These are phyloP conservation scores for Teratosphaeria nubilosa DNA, from an alignment of 2,329 filamentous ascomycete species.

Conservation along the genomic window DNA sequence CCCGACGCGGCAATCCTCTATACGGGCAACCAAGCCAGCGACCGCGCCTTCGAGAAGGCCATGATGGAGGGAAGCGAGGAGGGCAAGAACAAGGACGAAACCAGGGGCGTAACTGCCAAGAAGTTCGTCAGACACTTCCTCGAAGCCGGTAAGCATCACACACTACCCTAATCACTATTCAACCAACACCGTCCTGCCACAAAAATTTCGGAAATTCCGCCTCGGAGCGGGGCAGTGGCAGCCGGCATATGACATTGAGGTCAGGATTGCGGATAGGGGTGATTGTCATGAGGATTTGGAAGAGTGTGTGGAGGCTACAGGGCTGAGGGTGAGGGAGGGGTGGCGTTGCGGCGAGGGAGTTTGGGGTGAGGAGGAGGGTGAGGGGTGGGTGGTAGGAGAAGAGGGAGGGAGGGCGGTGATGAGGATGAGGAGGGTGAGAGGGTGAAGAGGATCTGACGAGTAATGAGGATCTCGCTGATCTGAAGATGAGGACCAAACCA, in stretches of 20 bases:
- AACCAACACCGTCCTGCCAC: not conserved
- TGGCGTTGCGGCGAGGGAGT: not conserved
- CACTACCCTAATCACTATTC: no score
- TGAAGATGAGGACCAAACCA: no score
- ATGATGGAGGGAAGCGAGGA: not conserved
- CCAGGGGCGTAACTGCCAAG: not conserved
- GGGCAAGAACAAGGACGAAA: not conserved
- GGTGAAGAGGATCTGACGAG: not conserved
- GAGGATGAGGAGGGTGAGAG: not conserved
- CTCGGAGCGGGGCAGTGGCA: not conserved
- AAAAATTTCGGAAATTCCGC: not conserved
- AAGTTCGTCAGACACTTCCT: not conserved
- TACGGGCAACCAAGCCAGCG: not conserved
- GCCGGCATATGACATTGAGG: not conserved
- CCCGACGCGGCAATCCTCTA: not conserved
- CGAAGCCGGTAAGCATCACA: not conserved
- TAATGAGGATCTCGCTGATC: no score
- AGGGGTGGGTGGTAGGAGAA: no score
- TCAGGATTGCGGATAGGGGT: not conserved
- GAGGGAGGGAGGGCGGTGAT: not conserved
- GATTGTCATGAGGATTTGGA: not conserved
- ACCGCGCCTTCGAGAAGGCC: not conserved
- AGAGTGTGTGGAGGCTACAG: not conserved
- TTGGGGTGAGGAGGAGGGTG: not conserved
- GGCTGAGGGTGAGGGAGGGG: not conserved